Base-by-base conservation (phyloP, 2,329 filamentous ascomycete genomes). In the Alternaria triticina region DNA sequence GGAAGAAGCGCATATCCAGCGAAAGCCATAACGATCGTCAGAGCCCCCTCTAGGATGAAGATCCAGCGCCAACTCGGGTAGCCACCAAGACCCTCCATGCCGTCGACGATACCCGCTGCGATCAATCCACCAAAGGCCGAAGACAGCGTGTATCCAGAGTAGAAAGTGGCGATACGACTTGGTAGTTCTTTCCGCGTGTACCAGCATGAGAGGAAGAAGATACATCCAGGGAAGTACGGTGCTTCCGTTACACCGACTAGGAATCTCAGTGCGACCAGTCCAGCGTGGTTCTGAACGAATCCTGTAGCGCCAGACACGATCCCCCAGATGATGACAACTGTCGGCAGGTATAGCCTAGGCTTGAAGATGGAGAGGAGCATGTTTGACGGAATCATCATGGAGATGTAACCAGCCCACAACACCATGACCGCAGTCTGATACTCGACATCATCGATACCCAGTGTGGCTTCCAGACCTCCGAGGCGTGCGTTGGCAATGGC, bases 381-480 rank as follows among this genome's bases (percentile, higher is more conserved):
- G 64, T 90, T 90, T 0, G 86, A 88, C 0, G 88, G 88, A 0
- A 90, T 77, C 71, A 90, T 87, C 84, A 89, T 88, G 12, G 88
- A 76, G 1, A 89, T 78, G 67, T 90, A 90, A 4, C 87, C 74
- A 47, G 82, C 81, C 72, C 90, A 91, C 72, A 90, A 89, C 0
- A 91, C 74, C 1, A 69, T 70, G 8, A 73, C 67, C 1, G 69
- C 69, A 0, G 66, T 71, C 12, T 66, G 56, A 22, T 66, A 86
- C 51, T 67, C 56, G 2, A 62, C 27, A 44, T 47, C 54, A 17
- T 57, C 28, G 11, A 55, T 49, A 4, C 43, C 20, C 4, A 56
- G 20, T 17, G 27, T 15, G 3, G 33, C 63, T 59, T 73, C 73
- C 7, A 77, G 57, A 5, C 74, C 73, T 11, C 68, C 70, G 12